Evolutionary conservation across 2,329 filamentous ascomycete genomes (phyloP).

Genomic region (Neofusicoccum parvum): DNA sequence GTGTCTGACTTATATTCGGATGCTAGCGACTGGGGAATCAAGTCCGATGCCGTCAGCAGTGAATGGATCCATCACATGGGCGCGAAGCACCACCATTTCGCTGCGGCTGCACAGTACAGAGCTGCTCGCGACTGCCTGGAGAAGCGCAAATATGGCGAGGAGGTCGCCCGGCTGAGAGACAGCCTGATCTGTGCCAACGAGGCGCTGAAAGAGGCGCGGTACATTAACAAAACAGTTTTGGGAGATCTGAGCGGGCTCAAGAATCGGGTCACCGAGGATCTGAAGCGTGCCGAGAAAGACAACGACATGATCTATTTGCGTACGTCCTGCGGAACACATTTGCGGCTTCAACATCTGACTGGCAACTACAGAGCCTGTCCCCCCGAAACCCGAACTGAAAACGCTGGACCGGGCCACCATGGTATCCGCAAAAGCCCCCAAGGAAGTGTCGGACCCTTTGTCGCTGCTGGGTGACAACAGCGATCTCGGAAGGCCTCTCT

Average conservation of each 20-base stretch:
- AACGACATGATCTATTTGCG: slow-evolving; percentile 94
- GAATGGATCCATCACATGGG: slow-evolving; percentile 98
- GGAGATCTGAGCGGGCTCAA: slow-evolving; percentile 84
- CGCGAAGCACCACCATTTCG: slow-evolving; percentile 96
- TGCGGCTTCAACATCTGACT: neutral
- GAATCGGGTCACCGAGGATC: slow-evolving; percentile 77
- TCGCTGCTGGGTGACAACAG: slow-evolving; percentile 77
- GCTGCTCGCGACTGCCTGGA: slow-evolving; percentile 90
- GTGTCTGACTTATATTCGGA: slow-evolving; percentile 89
- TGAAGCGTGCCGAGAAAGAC: slow-evolving; percentile 92
- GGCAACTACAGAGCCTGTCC: slow-evolving; percentile 63
- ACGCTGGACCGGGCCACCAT: slow-evolving; percentile 85
- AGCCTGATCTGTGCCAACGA: slow-evolving; percentile 81
- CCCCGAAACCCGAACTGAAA: slow-evolving; percentile 84
- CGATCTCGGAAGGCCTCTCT: slow-evolving; percentile 81
- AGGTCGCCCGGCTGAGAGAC: slow-evolving; percentile 83
- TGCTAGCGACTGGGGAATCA: slow-evolving; percentile 82
- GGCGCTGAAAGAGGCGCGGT: slow-evolving; percentile 79
- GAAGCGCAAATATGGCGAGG: slow-evolving; percentile 92
- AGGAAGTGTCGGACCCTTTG: slow-evolving; percentile 78
- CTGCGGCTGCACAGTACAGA: slow-evolving; percentile 89
- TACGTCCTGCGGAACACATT: slow-evolving; percentile 40
- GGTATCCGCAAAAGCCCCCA: slow-evolving; percentile 77
- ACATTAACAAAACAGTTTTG: slow-evolving; percentile 78
- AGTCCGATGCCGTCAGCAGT: slow-evolving; percentile 85